phyloP scores from a whole-genome alignment of 31 red algal species.

The Bonnemaisonia californica region DNA sequence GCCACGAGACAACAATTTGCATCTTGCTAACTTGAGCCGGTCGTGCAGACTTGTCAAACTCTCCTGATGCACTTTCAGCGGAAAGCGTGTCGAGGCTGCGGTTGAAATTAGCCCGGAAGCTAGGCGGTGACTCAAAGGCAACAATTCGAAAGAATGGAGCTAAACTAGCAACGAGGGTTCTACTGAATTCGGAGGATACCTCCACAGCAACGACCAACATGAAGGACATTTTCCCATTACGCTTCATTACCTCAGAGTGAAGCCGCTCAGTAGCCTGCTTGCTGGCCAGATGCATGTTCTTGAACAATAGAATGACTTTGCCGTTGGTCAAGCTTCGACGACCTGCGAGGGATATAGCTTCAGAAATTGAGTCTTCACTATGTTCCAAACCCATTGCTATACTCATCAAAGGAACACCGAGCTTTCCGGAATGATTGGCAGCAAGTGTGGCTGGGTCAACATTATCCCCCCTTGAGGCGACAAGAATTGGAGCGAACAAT shows the following conservation, averaged over 20 bases:
- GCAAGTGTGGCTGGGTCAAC: constrained; percentile 52
- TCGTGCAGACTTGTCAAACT: not conserved
- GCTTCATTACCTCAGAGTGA: constrained; percentile 37
- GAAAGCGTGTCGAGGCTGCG: constrained; percentile 33
- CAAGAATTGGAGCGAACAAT: constrained; percentile 41
- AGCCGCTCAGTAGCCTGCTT: constrained; percentile 41
- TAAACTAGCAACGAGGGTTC: not conserved
- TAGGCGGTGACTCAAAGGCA: constrained; percentile 75
- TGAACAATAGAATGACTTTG: constrained; percentile 50
- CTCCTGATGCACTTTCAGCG: not conserved
- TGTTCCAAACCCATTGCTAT: constrained; percentile 52
- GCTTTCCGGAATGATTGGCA: constrained; percentile 21
- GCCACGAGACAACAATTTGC: constrained; percentile 42
- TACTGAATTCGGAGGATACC: constrained; percentile 30
- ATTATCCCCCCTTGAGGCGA: constrained; percentile 54
- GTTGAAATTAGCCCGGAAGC: constrained; percentile 64
- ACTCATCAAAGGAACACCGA: constrained; percentile 38
- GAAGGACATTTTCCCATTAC: constrained; percentile 39
- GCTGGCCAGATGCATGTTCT: constrained; percentile 71
- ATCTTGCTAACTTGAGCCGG: constrained; percentile 2
- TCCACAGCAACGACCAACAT: constrained; percentile 55
- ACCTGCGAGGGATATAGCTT: constrained; percentile 43
- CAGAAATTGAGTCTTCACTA: constrained; percentile 24
- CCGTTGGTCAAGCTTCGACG: constrained; percentile 7
- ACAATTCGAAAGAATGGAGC: constrained; percentile 45